Base-by-base conservation (phyloP, 768 basidiomycete genomes). In the Russula vinacea region DNA sequence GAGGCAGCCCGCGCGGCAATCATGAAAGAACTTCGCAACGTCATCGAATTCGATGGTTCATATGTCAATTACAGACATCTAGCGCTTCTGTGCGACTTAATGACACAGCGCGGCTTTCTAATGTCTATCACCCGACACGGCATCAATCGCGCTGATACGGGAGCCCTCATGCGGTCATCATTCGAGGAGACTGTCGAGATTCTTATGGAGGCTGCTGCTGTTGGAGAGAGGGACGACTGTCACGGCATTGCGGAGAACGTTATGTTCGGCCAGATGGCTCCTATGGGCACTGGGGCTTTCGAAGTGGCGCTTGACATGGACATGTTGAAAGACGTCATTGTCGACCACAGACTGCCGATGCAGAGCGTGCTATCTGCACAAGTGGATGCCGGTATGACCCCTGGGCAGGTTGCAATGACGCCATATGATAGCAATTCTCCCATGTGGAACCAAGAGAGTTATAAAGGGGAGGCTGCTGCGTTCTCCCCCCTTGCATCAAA, bases 151-250 rank as follows among this genome's bases (percentile, higher is more conserved):
- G 90, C 95, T 29, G 97, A 99, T 70, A 98, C 97, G n/a, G 97
- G 97, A 22, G 96, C 97, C 5, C 81, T 99, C 58, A 98, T 98
- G 89, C 82, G 97, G 56, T 98, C 94, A 75, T 98, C 97, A 1
- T 99, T 99, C 81, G 97, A 99, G 75, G 97, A 98, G 80, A 99
- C 97, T 2, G 97, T 99, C 65, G 97, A 99, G 74, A 98, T 98
- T 70, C 76, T 99, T 60, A 95, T 98, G 89, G 97, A 99, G 74
- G 97, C 97, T 0, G 97, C 97, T 1, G 94, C 96, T 1, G 90
- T 95, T 26, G 97, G 97, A 59, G 96, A 98, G 79, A 92, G 94
- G 75, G 97, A 99, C 68, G 96, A 98, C 70, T 99, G 97, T 73
- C 92, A 92, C 59, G 97, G 96, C 50, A 87, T 99, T 37, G 97